Evolutionary conservation across 192 early-diverging fungal species (phyloP), one percentile per base, ranked within the genome.

Genomic region (Backusella tuberculispora): DNA sequence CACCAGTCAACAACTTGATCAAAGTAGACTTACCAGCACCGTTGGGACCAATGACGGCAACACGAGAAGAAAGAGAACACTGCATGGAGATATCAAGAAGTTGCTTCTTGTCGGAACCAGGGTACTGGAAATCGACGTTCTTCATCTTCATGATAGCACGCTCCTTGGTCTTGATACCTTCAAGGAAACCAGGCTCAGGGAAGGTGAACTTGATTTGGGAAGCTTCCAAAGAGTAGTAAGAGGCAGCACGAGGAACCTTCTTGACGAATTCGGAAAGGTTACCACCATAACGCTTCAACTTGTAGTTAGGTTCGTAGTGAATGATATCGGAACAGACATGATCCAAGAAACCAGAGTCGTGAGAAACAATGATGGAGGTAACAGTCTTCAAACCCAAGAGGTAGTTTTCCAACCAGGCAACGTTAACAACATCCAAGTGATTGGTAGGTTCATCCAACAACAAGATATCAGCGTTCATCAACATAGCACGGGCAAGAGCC

Each of bases 401-500:
- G 84, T 93, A 94, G 83, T 93, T 87, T 73, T 88, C 88, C 79
- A 85, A 85, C 85, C 84, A 85, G 46, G 85, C 84, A 43, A 85
- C 83, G 69, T 85, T 84, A 45, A 83, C 78, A 81, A 93, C 88
- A 84, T 93, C 90, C 84, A 95, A 90, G 85, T 93, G 90, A 86
- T 94, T 94, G 76, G 91, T 94, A 67, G 93, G 93, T 84, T 95
- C 94, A 78, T 95, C 94, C 74, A 94, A 83, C 71, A 95, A 83
- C 77, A 94, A 81, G 63, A 95, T 92, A 82, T 95, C 94, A 81
- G 93, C 91, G 78, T 94, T 92, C 84, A 87, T 84, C 80, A 95
- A 84, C 89, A 95, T 91, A 68, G 94, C 93, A 85, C 92, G 90
- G 13, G 93, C 93, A 80, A 95, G 88, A 84, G 89, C 92, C 63